Percentiles rank a stretch among this genome's conserved stretches.
Conservation (phyloP, 2,329 filamentous ascomycete genomes). For the Fusarium sp. region DNA sequence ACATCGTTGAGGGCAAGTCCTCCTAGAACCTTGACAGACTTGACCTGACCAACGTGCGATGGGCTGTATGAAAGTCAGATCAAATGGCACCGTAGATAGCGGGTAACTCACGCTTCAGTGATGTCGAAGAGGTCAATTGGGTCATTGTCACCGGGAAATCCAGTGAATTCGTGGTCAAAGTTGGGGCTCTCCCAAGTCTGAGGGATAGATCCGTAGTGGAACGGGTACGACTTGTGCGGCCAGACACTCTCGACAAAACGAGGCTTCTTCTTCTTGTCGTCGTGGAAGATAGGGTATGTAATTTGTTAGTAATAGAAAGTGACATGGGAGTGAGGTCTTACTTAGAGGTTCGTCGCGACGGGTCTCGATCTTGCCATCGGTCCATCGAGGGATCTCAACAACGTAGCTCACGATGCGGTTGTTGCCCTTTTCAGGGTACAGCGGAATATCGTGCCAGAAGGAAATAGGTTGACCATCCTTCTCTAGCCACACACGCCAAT, state of each 20-base stretch:
- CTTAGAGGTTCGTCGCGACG: conserved; percentile 57
- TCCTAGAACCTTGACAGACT: conserved; percentile 59
- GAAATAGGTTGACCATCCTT: conserved; percentile 57
- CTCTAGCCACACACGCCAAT: conserved; percentile 59
- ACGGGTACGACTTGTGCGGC: conserved; percentile 60
- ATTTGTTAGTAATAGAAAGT: neutral
- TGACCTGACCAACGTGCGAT: conserved; percentile 56
- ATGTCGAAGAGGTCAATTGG: conserved; percentile 59
- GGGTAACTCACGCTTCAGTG: conserved; percentile 41
- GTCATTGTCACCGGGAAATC: conserved; percentile 57
- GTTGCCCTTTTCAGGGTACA: conserved; percentile 54
- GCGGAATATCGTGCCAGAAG: conserved; percentile 59
- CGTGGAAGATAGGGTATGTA: conserved; percentile 58
- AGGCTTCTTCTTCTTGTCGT: conserved; percentile 54
- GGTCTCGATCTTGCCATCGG: conserved; percentile 57
- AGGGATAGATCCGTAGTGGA: conserved; percentile 59
- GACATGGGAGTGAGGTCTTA: conserved; percentile 21
- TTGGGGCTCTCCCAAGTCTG: conserved; percentile 62
- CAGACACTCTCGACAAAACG: conserved; percentile 59
- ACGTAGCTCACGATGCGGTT: conserved; percentile 56
- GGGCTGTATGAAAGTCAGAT: conserved; percentile 19
- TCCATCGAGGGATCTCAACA: conserved; percentile 60
- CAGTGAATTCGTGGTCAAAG: conserved; percentile 56
- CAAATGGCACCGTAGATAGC: accelerated
- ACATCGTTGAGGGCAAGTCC: conserved; percentile 57